Percentiles rank a stretch among this genome's conserved stretches.
Conservation (phyloP, 192 early-diverging fungal genomes). For the Chytriomyces hyalinus region DNA sequence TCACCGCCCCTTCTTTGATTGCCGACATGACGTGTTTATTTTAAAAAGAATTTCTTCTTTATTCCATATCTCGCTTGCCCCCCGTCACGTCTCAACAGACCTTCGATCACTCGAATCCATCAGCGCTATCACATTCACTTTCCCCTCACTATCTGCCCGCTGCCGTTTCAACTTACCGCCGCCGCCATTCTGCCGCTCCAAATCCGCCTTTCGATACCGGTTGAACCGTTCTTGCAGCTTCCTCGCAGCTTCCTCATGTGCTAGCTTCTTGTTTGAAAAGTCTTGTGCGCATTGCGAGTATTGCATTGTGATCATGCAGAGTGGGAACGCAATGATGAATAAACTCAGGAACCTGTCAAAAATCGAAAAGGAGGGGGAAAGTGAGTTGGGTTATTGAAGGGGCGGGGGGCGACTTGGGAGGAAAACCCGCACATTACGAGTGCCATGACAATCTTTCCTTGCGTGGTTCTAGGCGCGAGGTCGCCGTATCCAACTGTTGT, state of each 20-base stretch:
- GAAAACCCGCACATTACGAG: neutral
- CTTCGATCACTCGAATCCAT: neutral
- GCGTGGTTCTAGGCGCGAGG: conserved; percentile 17
- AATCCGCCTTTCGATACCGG: neutral
- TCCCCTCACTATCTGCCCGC: neutral
- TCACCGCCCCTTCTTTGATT: neutral
- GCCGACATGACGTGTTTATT: neutral
- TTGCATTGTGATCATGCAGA: conserved; percentile 50
- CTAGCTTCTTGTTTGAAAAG: neutral
- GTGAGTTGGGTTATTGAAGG: neutral
- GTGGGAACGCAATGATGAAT: conserved; percentile 43
- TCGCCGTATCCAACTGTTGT: conserved; percentile 43
- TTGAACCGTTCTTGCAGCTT: neutral
- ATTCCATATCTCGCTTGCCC: too few relatives aligned
- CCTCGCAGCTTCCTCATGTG: conserved; percentile 7
- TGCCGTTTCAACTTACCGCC: neutral
- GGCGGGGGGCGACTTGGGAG: neutral
- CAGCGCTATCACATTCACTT: neutral
- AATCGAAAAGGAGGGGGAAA: neutral
- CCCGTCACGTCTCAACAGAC: neutral
- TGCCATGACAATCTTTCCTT: conserved; percentile 36
- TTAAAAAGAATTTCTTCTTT: neutral
- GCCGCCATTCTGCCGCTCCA: neutral
- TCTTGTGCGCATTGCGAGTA: conserved; percentile 31
- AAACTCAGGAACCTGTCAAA: conserved; percentile 29